Evolutionary conservation across 495 filamentous ascomycete genomes (phyloP).

Genomic region (Aspergillus nanangensis): DNA sequence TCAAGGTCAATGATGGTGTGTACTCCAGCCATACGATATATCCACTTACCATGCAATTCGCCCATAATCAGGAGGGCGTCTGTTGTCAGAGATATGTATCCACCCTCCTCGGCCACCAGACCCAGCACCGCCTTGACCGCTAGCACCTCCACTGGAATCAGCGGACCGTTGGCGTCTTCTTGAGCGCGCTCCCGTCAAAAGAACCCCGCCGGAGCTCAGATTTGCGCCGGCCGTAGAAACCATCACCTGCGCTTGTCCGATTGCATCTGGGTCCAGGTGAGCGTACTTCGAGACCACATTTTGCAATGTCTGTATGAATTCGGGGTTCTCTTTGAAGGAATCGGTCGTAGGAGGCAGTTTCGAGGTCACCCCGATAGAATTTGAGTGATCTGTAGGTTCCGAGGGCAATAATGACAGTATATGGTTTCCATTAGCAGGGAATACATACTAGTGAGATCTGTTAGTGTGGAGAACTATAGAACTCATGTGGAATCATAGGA

Average conservation of each 20-base stretch:
- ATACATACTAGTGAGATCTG: slow-evolving; percentile 59
- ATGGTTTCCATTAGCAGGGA: slow-evolving; percentile 45
- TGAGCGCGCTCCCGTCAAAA: slow-evolving; percentile 47
- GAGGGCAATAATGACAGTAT: slow-evolving; percentile 74
- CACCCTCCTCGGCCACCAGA: slow-evolving; percentile 81
- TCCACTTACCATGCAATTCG: slow-evolving; percentile 65
- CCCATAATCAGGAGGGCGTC: slow-evolving; percentile 86
- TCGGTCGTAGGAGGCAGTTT: slow-evolving; percentile 71
- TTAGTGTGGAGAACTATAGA: slow-evolving; percentile 3
- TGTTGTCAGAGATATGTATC: slow-evolving; percentile 79
- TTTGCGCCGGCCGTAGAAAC: slow-evolving; percentile 72
- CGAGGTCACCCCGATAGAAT: slow-evolving; percentile 74
- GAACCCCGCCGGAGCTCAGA: slow-evolving; percentile 60
- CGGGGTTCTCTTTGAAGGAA: slow-evolving; percentile 70
- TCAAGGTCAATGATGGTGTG: neutral
- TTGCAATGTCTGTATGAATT: slow-evolving; percentile 72
- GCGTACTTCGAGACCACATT: slow-evolving; percentile 67
- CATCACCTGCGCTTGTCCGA: slow-evolving; percentile 73
- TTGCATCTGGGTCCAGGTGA: slow-evolving; percentile 63
- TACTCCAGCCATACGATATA: neutral
- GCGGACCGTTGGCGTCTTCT: slow-evolving; percentile 26
- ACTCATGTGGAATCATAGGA: neutral
- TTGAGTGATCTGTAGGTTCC: slow-evolving; percentile 57
- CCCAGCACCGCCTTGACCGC: slow-evolving; percentile 76
- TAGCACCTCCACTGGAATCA: slow-evolving; percentile 70